Evolutionary conservation across 495 filamentous ascomycete genomes (phyloP), one percentile per base, ranked within the genome.

Genomic region (Penicillium odoratum): DNA sequence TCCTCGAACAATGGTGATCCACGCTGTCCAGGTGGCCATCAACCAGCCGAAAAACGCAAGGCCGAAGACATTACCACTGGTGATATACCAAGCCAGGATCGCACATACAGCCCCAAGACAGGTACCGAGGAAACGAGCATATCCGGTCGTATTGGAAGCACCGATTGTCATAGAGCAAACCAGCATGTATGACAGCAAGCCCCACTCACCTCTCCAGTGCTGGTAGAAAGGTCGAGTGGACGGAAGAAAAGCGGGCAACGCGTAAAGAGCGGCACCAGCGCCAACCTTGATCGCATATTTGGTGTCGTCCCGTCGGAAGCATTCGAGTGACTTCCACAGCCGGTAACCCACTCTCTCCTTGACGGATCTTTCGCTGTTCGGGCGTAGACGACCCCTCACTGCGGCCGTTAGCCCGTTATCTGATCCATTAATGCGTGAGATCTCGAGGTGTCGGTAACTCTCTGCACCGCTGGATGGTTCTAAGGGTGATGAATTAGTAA

Each of bases 141-240:
- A 85, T 4, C 91, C 92, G 5, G 93, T 96, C 18, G 92, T 96
- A 64, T 98, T 98, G 13, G 91, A 90, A 18, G 93, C 90, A 9
- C 94, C 94, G 42, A 97, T 91, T 0, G 93, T 98, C 93, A 97
- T 97, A 6, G 90, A 89, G 69, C 93, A 97, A 16, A 98, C 94
- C 53, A 98, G 82, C 94, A 98, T 98, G 75, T 96, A 98, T 0
- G 93, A 97, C 38, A 98, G 69, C 1, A 98, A 78, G 11, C 93
- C 94, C 94, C 94, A 98, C 80, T 98, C 94, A 1, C 93, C 94
- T 62, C 93, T 79, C 92, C 93, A 98, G 61, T 88, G 89, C 21
- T 83, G 79, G 65, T 97, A 98, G 45, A 88, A 78, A 0, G 92
- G 89, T 53, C 91, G 80, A 13, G 89, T 94, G 5, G 79, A 74